These are phyloP conservation scores for Lentinus brumalis DNA, from an alignment of 768 basidiomycete genomes.

Conservation along the genomic window DNA sequence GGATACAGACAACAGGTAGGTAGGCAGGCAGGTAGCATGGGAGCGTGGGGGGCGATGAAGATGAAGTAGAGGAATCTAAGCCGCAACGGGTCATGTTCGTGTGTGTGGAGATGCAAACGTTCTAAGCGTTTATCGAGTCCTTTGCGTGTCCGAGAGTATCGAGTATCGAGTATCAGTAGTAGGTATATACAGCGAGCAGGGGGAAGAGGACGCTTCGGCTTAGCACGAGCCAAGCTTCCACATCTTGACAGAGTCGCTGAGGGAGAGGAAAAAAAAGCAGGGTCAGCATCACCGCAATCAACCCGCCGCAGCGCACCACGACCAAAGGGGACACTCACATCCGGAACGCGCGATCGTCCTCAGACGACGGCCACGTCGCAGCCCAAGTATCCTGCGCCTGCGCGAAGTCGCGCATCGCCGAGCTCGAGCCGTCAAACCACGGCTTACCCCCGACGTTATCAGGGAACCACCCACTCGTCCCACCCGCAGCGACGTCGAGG, in stretches of 20 bases:
- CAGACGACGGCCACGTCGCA: constrained; percentile 69
- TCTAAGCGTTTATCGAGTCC: too few species aligned
- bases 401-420: constrained; percentile 77
- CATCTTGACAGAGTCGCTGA: constrained; percentile 40
- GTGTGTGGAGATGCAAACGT: too few species aligned
- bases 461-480: constrained; percentile 72
- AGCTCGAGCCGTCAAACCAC: constrained; percentile 66
- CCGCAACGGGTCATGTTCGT: too few species aligned
- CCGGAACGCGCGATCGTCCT: constrained; percentile 65
- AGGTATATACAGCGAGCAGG: too few species aligned
- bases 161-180: too few species aligned
- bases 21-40: too few species aligned
- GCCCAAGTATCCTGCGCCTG: constrained; percentile 64
- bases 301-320: neutral
- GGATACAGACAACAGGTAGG: too few species aligned
- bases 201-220: neutral
- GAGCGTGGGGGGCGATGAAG: too few species aligned
- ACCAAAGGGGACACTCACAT: constrained; percentile 45
- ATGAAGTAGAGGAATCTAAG: too few species aligned
- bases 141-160: too few species aligned
- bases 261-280: neutral
- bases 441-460: constrained; percentile 60
- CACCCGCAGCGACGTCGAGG: constrained; percentile 78
- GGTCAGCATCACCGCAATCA: constrained; percentile 5
- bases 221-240: constrained; percentile 32